These are phyloP conservation scores for Solanum lycopersicoides DNA, from an alignment of 257 asterid genomes.

Conservation along the genomic window DNA sequence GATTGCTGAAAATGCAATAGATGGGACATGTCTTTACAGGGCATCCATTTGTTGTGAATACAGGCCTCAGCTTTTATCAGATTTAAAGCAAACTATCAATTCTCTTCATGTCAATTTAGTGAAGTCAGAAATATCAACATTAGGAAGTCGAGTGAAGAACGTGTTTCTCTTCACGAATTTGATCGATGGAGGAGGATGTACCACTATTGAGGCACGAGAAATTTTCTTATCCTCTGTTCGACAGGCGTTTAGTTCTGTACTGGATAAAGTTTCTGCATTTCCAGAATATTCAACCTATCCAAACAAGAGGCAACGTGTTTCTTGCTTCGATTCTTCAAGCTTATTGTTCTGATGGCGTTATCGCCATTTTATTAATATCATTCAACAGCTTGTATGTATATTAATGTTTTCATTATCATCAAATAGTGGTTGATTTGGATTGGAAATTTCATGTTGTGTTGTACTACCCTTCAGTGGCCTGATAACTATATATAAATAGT, in stretches of 20 bases:
- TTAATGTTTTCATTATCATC: neutral
- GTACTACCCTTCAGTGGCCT: neutral
- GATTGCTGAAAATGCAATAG: constrained; percentile 15
- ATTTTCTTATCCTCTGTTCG: constrained; percentile 20
- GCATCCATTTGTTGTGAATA: constrained; percentile 76
- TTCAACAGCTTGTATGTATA: neutral
- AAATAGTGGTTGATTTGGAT: neutral
- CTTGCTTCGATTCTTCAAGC: constrained; percentile 19
- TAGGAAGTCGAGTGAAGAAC: constrained; percentile 53
- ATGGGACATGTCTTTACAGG: constrained; percentile 30
- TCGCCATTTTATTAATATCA: neutral
- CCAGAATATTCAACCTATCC: constrained; percentile 38
- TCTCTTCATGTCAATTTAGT: constrained; percentile 27
- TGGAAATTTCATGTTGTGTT: neutral
- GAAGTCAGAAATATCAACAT: constrained; percentile 57
- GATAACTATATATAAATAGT: neutral
- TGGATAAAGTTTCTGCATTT: constrained; percentile 50
- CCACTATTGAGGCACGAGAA: constrained; percentile 1
- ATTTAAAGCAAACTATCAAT: constrained; percentile 27
- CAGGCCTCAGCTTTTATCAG: constrained; percentile 47
- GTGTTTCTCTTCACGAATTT: constrained; percentile 28
- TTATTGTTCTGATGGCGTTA: neutral
- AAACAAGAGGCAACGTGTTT: constrained; percentile 20
- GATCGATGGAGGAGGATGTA: neutral
- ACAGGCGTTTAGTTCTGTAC: constrained; percentile 31